A percentile compares a stretch with the other conserved stretches of the same genome.
Evolutionary conservation across 805 yeast species (phyloP).

Genomic region (Spathaspora hagerdaliae): DNA sequence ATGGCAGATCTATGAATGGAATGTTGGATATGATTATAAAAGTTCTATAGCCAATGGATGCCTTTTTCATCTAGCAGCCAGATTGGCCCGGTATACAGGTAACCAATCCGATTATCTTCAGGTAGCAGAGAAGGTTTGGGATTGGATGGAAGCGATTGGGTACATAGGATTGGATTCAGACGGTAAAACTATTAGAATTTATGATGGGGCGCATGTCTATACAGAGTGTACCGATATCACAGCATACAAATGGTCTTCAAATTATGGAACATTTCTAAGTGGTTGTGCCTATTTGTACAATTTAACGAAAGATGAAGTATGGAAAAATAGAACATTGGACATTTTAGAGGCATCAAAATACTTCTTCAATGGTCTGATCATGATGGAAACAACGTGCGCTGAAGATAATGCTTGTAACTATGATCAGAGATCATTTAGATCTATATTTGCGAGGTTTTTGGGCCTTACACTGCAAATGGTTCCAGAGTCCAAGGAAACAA

Average conservation of each 20-base stretch:
- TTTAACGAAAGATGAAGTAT: slow-evolving; percentile 45
- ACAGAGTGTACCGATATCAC: slow-evolving; percentile 46
- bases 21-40: slow-evolving; percentile 89
- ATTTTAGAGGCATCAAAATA: slow-evolving; percentile 31
- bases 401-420: slow-evolving; percentile 51
- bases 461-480: slow-evolving; percentile 54
- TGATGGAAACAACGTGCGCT: slow-evolving; percentile 65
- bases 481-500: slow-evolving; percentile 43
- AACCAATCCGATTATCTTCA: slow-evolving; percentile 58
- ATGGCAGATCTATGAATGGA: slow-evolving; percentile 96
- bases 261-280: slow-evolving; percentile 61
- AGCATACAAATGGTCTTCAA: slow-evolving; percentile 60
- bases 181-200: slow-evolving; percentile 34
- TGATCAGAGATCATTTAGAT: slow-evolving; percentile 76
- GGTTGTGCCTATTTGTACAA: slow-evolving; percentile 72
- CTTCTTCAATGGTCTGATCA: slow-evolving; percentile 51
- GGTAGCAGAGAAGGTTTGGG: slow-evolving; percentile 72
- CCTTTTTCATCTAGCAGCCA: slow-evolving; percentile 79
- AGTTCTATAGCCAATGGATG: slow-evolving; percentile 88
- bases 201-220: slow-evolving; percentile 53
- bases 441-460: slow-evolving; percentile 60
- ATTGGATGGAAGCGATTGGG: slow-evolving; percentile 63
- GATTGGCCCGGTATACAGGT: slow-evolving; percentile 78
- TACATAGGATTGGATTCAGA: slow-evolving; percentile 15
- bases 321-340: slow-evolving; percentile 38